Evolutionary conservation across 305 asterid genomes (phyloP).

Genomic region (Striga hermonthica): DNA sequence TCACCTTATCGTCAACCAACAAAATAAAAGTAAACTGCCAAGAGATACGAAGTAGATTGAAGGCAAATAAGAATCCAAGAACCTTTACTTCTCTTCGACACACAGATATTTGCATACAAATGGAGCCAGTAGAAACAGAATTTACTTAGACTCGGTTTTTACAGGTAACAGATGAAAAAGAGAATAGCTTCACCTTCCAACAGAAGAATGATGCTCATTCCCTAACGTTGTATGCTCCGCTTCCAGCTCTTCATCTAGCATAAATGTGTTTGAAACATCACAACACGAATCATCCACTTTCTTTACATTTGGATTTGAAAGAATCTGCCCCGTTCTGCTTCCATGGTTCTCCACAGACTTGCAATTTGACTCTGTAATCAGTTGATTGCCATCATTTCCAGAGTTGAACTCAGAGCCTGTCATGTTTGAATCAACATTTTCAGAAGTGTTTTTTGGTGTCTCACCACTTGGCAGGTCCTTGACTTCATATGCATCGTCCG

Average conservation of each 20-base stretch:
- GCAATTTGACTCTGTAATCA: constrained; percentile 30
- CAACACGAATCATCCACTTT: constrained; percentile 48
- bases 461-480: constrained; percentile 30
- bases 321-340: constrained; percentile 28
- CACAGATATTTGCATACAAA: neutral
- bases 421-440: constrained; percentile 32
- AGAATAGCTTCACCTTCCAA: constrained; percentile 48
- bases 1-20: neutral
- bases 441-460: constrained; percentile 31
- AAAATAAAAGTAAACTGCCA: neutral
- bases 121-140: neutral
- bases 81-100: constrained; percentile 1
- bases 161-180: constrained; percentile 15
- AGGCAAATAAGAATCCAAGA: constrained; percentile 3
- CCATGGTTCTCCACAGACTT: constrained; percentile 31
- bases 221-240: constrained; percentile 44
- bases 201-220: constrained; percentile 37
- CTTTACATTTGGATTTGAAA: constrained; percentile 35
- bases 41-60: neutral
- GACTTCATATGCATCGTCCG: constrained; percentile 34
- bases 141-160: neutral
- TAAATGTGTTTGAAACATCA: constrained; percentile 70
- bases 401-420: constrained; percentile 30
- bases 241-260: constrained; percentile 90
- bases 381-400: constrained; percentile 25